These are phyloP conservation scores for Boletus subcaerulescens DNA, from an alignment of 768 basidiomycete species.

Conservation along the genomic window DNA sequence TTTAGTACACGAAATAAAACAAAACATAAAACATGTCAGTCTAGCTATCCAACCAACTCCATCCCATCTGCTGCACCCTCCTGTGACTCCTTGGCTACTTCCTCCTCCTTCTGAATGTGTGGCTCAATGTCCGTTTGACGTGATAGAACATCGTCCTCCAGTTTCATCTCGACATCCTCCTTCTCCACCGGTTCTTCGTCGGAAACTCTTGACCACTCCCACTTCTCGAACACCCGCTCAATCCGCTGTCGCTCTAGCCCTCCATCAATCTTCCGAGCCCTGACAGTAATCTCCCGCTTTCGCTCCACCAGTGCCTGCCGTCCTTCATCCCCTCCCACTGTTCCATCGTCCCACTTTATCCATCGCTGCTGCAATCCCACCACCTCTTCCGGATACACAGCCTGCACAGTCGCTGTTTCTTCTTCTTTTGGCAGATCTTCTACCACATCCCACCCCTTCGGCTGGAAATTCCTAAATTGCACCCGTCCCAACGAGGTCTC, in stretches of 20 bases:
- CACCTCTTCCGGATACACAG: constrained; percentile 38
- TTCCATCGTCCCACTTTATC: constrained; percentile 33
- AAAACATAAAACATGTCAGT: neutral
- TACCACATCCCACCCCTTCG: constrained; percentile 61
- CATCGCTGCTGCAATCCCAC: constrained; percentile 46
- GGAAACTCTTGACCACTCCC: constrained; percentile 48
- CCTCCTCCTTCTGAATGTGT: constrained; percentile 1
- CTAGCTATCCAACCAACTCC: constrained; percentile 13
- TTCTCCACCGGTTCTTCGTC: constrained; percentile 1
- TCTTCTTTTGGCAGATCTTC: constrained; percentile 41
- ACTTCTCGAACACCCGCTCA: constrained; percentile 64
- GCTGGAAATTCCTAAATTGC: constrained; percentile 65
- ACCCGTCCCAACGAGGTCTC: constrained; percentile 20
- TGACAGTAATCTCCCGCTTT: constrained; percentile 50
- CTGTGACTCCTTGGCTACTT: neutral
- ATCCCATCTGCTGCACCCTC: constrained; percentile 13
- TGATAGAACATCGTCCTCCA: constrained; percentile 14
- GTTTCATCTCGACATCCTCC: constrained; percentile 32
- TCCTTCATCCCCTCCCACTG: constrained; percentile 29
- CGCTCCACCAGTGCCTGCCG: constrained; percentile 41
- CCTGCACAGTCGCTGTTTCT: constrained; percentile 38
- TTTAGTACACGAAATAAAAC: neutral
- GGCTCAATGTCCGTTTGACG: constrained; percentile 5
- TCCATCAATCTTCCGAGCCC: constrained; percentile 51
- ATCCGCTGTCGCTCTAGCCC: constrained; percentile 71